Evolutionary conservation across 495 filamentous ascomycete species (phyloP).

Genomic region (Cryomyces antarcticus): DNA sequence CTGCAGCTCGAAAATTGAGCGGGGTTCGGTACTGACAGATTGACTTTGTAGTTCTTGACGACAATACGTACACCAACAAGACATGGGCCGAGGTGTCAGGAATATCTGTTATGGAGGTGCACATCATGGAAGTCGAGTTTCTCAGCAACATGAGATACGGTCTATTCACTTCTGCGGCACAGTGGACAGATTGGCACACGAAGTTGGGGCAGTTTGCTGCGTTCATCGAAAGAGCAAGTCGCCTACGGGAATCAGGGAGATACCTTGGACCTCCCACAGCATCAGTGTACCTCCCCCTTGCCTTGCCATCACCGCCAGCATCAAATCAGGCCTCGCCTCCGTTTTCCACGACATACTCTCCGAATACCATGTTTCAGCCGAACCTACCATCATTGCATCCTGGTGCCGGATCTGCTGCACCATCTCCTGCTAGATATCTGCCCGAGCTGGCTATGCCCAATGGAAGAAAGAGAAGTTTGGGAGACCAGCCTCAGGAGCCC

Average conservation of each 20-base stretch:
- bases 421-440: constrained; percentile 33
- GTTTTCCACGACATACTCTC: constrained; percentile 12
- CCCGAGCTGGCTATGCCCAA: constrained; percentile 19
- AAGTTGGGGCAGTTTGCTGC: constrained; percentile 59
- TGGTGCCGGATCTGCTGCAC: constrained; percentile 19
- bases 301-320: constrained; percentile 32
- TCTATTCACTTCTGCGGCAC: constrained; percentile 55
- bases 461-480: constrained; percentile 50
- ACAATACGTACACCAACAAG: constrained; percentile 99
- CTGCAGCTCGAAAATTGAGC: constrained; percentile 9
- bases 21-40: neutral
- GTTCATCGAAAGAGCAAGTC: constrained; percentile 51
- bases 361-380: constrained; percentile 8
- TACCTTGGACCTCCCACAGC: constrained; percentile 2
- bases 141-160: constrained; percentile 96
- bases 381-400: constrained; percentile 20
- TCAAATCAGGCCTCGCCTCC: constrained; percentile 25
- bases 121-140: constrained; percentile 99
- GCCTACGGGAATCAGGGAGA: neutral
- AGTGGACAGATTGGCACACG: constrained; percentile 76
- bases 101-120: constrained; percentile 85
- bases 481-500: constrained; percentile 41
- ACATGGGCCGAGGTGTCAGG: constrained; percentile 98
- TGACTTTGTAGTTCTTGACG: constrained; percentile 52
- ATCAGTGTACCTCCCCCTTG: constrained; percentile 20